A percentile compares a stretch with the other conserved stretches of the same genome.
phyloP scores from a whole-genome alignment of 176 grass and related monocot species.

The Triticum monococcum region DNA sequence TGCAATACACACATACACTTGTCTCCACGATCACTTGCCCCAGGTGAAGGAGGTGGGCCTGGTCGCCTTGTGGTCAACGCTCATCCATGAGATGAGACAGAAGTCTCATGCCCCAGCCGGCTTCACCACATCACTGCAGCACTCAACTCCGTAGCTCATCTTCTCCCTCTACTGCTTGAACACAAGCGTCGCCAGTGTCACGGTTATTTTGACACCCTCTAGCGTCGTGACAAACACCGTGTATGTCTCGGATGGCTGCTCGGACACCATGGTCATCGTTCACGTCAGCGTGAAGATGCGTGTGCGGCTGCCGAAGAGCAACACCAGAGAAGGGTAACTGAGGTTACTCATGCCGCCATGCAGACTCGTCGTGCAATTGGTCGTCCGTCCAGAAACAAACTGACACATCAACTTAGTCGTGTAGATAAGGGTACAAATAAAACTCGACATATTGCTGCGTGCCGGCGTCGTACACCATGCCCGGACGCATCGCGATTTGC shows the following conservation, averaged over 20 bases:
- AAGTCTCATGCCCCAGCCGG: background rate
- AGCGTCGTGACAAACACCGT: background rate
- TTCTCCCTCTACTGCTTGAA: constrained; percentile 26
- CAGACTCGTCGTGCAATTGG: background rate
- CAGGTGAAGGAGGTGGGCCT: background rate
- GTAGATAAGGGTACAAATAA: too few species aligned
- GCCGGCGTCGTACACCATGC: too few species aligned
- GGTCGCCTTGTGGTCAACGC: constrained; percentile 17
- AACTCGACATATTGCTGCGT: too few species aligned
- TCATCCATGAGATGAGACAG: constrained; percentile 35
- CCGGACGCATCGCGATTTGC: too few species aligned
- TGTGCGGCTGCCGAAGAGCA: constrained; percentile 24
- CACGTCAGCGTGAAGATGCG: background rate
- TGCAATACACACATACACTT: too few species aligned
- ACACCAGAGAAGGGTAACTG: constrained; percentile 55
- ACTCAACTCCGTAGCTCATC: constrained; percentile 48
- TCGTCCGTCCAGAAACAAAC: background rate
- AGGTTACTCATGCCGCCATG: constrained; percentile 16
- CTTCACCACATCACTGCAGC: background rate
- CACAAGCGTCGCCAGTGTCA: constrained; percentile 37
- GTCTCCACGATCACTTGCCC: background rate
- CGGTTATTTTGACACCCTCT: constrained; percentile 23
- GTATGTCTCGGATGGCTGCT: constrained; percentile 26
- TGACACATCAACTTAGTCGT: background rate
- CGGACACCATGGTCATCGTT: constrained; percentile 33